Percentiles rank a stretch among this genome's conserved stretches.
These are phyloP conservation scores for Elsinoe batatas DNA, from an alignment of 2,329 filamentous ascomycete species.

Conservation along the genomic window DNA sequence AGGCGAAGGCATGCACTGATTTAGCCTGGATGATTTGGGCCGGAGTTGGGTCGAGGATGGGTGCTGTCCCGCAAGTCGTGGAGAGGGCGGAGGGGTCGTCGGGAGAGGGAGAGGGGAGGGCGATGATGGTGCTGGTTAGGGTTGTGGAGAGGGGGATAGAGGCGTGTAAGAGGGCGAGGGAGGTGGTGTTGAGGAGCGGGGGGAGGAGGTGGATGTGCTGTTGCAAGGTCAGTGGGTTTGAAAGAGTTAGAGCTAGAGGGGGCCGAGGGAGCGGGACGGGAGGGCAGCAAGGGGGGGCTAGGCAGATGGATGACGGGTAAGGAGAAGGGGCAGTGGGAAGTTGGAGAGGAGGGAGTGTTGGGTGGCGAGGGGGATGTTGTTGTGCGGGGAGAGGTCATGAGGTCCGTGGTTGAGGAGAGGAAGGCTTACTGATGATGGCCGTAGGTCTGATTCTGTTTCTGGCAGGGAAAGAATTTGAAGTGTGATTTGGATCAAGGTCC, in stretches of 20 bases:
- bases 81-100: neutral
- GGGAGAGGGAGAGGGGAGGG: conserved; percentile 21
- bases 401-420: too few species aligned
- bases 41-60: conserved; percentile 53
- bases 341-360: neutral
- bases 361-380: too few species aligned
- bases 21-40: conserved; percentile 51
- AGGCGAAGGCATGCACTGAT: conserved; percentile 75
- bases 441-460: conserved; percentile 51
- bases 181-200: conserved; percentile 67
- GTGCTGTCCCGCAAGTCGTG: conserved; percentile 16
- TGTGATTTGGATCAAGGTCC: conserved; percentile 68
- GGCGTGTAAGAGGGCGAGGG: conserved; percentile 70
- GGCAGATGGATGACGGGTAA: neutral
- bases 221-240: too few species aligned
- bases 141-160: conserved; percentile 70
- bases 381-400: too few species aligned
- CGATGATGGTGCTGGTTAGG: conserved; percentile 44
- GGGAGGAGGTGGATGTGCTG: conserved; percentile 74
- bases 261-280: neutral
- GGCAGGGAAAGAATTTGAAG: conserved; percentile 66
- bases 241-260: conserved; percentile 18
- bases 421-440: conserved; percentile 49
- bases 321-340: neutral
- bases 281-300: neutral